These are phyloP conservation scores for Rauvolfia tetraphylla DNA, from an alignment of 257 asterid genomes.

Conservation along the genomic window DNA sequence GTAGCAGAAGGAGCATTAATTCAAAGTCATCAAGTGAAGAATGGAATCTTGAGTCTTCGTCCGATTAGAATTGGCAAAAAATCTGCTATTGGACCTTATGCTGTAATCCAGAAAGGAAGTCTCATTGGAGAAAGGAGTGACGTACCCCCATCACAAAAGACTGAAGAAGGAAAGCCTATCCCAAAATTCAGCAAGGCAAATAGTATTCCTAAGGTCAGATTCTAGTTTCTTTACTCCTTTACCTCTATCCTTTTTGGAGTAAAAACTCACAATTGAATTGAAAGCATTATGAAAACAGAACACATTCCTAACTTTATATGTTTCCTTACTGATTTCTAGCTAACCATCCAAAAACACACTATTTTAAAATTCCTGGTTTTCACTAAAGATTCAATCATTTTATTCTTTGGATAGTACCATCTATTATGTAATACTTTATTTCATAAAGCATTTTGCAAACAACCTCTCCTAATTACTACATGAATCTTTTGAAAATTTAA, in stretches of 20 bases:
- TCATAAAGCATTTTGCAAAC: background rate
- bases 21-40: slow-evolving; percentile 62
- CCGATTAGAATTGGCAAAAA: slow-evolving; percentile 48
- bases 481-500: background rate
- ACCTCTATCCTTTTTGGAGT: background rate
- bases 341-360: background rate
- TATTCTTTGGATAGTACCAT: background rate
- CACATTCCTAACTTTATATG: background rate
- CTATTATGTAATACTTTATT: background rate
- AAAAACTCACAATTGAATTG: background rate
- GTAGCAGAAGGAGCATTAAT: slow-evolving; percentile 65
- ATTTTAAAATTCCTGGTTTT: background rate
- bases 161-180: slow-evolving; percentile 34
- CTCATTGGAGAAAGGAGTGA: slow-evolving; percentile 46
- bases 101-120: slow-evolving; percentile 64
- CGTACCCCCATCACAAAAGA: slow-evolving; percentile 52
- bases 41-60: slow-evolving; percentile 45
- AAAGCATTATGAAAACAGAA: background rate
- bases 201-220: slow-evolving; percentile 36
- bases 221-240: background rate
- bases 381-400: background rate
- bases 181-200: slow-evolving; percentile 34
- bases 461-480: background rate
- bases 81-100: slow-evolving; percentile 60
- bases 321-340: background rate